A percentile compares a stretch with the other conserved stretches of the same genome.
phyloP scores from a whole-genome alignment of 306 rosid species.

The Vachellia collinsii region DNA sequence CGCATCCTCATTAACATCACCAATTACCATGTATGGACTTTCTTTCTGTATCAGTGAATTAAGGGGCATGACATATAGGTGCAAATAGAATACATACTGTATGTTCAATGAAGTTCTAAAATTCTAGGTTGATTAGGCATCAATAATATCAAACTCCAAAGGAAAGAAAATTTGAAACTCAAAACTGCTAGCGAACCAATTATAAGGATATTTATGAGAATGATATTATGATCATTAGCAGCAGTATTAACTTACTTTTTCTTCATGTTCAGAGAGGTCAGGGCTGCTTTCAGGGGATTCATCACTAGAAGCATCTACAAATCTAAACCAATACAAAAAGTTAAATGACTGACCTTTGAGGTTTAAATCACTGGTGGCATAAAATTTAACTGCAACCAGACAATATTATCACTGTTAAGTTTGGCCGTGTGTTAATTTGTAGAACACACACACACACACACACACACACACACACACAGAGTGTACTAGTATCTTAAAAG shows the following conservation, averaged over 20 bases:
- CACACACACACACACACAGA: no score
- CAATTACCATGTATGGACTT: slow-evolving; percentile 26
- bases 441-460: not conserved
- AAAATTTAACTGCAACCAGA: slow-evolving; percentile 25
- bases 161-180: slow-evolving; percentile 13
- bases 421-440: slow-evolving; percentile 14
- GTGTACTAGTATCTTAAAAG: not conserved
- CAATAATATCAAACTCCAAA: slow-evolving; percentile 16
- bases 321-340: slow-evolving; percentile 43
- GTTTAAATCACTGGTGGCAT: not conserved
- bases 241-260: slow-evolving; percentile 37
- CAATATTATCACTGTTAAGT: slow-evolving; percentile 2
- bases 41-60: slow-evolving; percentile 41
- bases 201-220: slow-evolving; percentile 37
- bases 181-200: slow-evolving; percentile 28
- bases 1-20: slow-evolving; percentile 38
- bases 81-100: slow-evolving; percentile 23
- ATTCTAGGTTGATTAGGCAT: not conserved
- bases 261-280: slow-evolving; percentile 44
- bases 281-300: slow-evolving; percentile 45
- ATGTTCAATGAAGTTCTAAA: slow-evolving; percentile 29
- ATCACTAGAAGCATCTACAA: slow-evolving; percentile 45
- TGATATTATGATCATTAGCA: slow-evolving; percentile 28
- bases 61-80: slow-evolving; percentile 37
- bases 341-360: slow-evolving; percentile 32